Evolutionary conservation across 441 rosid species (phyloP), one percentile per base, ranked within the genome.

Genomic region (Pelargonium fulgidum): DNA sequence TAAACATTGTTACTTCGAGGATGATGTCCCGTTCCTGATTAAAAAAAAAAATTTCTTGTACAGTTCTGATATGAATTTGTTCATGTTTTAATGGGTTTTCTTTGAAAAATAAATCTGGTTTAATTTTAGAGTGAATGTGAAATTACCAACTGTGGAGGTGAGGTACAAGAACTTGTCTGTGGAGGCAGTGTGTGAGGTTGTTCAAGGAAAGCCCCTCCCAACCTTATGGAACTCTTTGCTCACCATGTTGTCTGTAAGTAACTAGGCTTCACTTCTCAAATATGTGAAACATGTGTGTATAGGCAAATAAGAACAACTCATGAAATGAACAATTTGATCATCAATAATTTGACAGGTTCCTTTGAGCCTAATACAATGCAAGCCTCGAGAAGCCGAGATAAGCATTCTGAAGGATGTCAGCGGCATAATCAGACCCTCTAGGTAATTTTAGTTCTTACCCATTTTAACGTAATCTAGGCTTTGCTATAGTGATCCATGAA

Each of bases 201-300:
- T 86, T 73, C 68, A 73, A 19, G 90, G 89, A 50, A 87, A 78
- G 76, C 81, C 90, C 63, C 83, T 84, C 42, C 90, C 89, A 6
- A 83, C 87, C 1, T 72, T 88, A 12, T 86, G 89, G 90, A 86
- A 83, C 66, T 39, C 88, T 45, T 11, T 80, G 12, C 14, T 58
- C 10, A 75, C 72, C 72, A 12, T 36, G 0, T 52, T 75, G n/a
- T 75, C 80, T 1, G 90, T 87, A 77, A 72, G 93, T 72, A 50
- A 3, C 14, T 29, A 6, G 36, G 10, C 65, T 17, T 19, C 24
- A 50, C n/a, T 65, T 5, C 22, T 62, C 19, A 52, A 52, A n/a
- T 19, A 17, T 56, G 33, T 29, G 33, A 29, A 29, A 29, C 33
- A 0, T 29, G 33, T 29, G 3, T 29, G 33, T 29, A 29, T 29